Evolutionary conservation across 2,329 filamentous ascomycete species (phyloP).

Genomic region (Penicillium sp.): DNA sequence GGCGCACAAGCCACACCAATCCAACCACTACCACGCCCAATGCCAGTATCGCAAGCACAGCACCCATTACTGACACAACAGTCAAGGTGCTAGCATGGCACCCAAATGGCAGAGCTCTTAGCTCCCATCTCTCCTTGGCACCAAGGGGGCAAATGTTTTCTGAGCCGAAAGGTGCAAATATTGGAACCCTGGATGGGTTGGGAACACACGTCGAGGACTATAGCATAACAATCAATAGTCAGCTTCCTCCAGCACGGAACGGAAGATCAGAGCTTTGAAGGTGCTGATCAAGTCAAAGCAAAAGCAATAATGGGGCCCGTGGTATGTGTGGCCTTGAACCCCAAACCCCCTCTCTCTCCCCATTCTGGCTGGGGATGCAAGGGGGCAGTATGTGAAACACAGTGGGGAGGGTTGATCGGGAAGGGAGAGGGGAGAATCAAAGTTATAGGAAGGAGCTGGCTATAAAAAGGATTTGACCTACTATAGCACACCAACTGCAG

Average conservation of each 20-base stretch:
- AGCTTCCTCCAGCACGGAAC: not conserved
- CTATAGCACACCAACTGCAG: conserved; percentile 41
- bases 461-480: conserved; percentile 24
- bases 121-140: conserved; percentile 42
- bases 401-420: not conserved
- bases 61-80: conserved; percentile 34
- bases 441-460: not conserved
- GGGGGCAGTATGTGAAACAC: conserved; percentile 3
- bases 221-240: not conserved
- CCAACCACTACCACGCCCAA: conserved; percentile 20
- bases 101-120: conserved; percentile 38
- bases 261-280: not conserved
- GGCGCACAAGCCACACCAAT: conserved; percentile 16
- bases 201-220: conserved; percentile 43
- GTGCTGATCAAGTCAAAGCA: not conserved
- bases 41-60: conserved; percentile 30
- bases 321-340: not conserved
- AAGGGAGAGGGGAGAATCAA: not conserved
- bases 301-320: not conserved
- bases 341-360: too few species aligned
- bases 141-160: conserved; percentile 40
- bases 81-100: conserved; percentile 43
- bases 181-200: conserved; percentile 35
- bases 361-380: conserved; percentile 9
- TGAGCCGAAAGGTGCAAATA: conserved; percentile 38